These are phyloP conservation scores for Mortierella sp. DNA, from an alignment of 371 early-diverging fungal species.

Conservation along the genomic window DNA sequence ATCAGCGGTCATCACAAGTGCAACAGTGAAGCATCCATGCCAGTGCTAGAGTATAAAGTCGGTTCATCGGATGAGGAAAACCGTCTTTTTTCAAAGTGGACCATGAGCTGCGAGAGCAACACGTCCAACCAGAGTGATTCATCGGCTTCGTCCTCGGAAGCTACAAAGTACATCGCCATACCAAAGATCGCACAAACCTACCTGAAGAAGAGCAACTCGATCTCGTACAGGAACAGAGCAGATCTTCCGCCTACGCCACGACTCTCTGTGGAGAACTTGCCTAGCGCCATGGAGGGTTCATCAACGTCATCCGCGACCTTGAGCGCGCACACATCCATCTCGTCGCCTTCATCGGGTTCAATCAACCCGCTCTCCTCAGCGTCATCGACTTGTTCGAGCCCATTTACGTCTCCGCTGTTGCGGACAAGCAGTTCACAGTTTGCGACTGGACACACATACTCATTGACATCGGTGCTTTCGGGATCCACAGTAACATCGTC, in stretches of 20 bases:
- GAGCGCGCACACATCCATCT: not conserved
- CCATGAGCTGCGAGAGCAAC: constrained; percentile 42
- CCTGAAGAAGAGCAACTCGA: constrained; percentile 14
- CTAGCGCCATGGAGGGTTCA: not conserved
- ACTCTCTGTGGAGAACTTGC: constrained; percentile 8
- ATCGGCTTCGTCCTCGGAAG: too few relatives aligned
- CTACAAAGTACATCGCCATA: not conserved
- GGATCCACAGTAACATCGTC: constrained; percentile 8
- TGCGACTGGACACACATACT: constrained; percentile 10
- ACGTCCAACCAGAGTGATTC: not conserved
- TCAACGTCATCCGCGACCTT: constrained; percentile 4
- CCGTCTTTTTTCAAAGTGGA: constrained; percentile 23
- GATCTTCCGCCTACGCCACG: constrained; percentile 12
- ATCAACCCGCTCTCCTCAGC: not conserved
- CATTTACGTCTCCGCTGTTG: constrained; percentile 16
- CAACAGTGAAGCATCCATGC: not conserved
- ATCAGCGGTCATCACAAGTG: constrained; percentile 4
- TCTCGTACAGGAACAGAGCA: not conserved
- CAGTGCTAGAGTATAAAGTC: too few relatives aligned
- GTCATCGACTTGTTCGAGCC: constrained; percentile 10
- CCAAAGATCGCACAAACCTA: not conserved
- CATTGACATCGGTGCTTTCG: constrained; percentile 18
- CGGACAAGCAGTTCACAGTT: constrained; percentile 8
- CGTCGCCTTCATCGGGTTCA: constrained; percentile 5
- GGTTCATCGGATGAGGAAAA: constrained; percentile 21